phyloP scores from a whole-genome alignment of 192 early-diverging fungal species.

The Coemansia sp. region DNA sequence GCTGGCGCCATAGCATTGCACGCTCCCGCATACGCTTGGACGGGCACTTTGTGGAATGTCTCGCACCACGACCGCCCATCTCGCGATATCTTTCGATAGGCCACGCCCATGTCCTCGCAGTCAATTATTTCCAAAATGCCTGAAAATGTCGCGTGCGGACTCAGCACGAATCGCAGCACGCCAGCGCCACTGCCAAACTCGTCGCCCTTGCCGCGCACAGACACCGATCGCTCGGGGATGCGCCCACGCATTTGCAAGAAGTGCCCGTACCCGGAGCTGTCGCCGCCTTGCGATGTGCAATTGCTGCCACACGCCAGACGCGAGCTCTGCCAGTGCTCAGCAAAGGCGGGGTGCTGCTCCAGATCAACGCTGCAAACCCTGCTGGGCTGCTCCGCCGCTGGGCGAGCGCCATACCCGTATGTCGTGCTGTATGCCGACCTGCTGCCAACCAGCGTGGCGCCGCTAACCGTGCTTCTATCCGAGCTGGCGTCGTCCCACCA shows the following conservation, averaged over 20 bases:
- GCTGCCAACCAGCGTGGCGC: constrained; percentile 27
- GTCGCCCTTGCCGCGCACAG: not conserved
- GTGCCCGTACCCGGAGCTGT: not conserved
- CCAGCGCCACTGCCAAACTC: not conserved
- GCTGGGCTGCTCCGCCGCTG: not conserved
- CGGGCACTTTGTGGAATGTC: constrained; percentile 35
- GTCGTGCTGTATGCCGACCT: not conserved
- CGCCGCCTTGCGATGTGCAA: not conserved
- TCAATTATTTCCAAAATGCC: constrained; percentile 31
- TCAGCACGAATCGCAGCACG: constrained; percentile 20
- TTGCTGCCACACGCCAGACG: not conserved
- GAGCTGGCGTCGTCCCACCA: constrained; percentile 13
- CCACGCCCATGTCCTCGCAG: constrained; percentile 17
- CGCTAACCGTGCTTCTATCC: constrained; percentile 18
- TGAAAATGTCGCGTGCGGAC: constrained; percentile 17
- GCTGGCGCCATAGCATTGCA: not conserved
- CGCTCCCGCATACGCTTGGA: not conserved
- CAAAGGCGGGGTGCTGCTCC: not conserved
- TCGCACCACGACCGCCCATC: constrained; percentile 29
- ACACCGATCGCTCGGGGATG: not conserved
- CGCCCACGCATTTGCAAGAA: not conserved
- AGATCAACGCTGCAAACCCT: not conserved
- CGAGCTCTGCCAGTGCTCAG: not conserved
- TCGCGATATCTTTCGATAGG: constrained; percentile 33
- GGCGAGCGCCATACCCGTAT: not conserved